Conservation (phyloP, 139 green algal genomes). For the Tetradesmus obliquus region DNA sequence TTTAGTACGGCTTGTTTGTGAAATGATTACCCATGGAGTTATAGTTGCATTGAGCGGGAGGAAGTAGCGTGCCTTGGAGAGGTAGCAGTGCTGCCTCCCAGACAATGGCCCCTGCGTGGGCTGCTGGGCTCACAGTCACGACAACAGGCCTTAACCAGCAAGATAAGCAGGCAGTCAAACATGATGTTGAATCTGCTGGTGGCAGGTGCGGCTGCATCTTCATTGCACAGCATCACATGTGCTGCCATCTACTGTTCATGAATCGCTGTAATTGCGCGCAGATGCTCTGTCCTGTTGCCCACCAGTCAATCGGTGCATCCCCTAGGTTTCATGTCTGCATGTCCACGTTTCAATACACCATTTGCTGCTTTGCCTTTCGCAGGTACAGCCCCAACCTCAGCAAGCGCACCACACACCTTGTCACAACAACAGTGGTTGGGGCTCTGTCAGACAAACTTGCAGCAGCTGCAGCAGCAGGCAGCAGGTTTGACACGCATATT, state of each 20-base stretch:
- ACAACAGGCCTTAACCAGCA: conserved; percentile 24
- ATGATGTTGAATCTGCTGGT: conserved; percentile 5
- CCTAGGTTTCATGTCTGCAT: background rate
- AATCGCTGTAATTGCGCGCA: no score
- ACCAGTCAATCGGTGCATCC: no score
- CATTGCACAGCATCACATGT: background rate
- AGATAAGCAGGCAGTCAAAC: conserved; percentile 6
- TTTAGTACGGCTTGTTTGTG: no score
- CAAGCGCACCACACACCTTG: conserved; percentile 37
- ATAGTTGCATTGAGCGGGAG: no score
- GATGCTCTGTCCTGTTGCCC: no score
- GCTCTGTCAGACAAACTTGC: conserved; percentile 21
- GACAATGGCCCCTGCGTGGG: conserved; percentile 4
- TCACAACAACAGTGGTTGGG: background rate
- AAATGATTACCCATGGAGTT: no score
- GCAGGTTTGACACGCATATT: conserved; percentile 8
- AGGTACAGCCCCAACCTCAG: conserved; percentile 42
- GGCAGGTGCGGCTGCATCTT: conserved; percentile 7
- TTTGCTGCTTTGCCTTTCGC: background rate
- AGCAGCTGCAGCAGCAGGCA: conserved; percentile 17
- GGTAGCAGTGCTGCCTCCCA: background rate
- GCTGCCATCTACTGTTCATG: background rate
- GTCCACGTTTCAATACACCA: background rate
- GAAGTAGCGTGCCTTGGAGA: no score
- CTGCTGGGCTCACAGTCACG: conserved; percentile 11